Conservation (phyloP, 768 basidiomycete genomes). For the Phylloporus sp. region DNA sequence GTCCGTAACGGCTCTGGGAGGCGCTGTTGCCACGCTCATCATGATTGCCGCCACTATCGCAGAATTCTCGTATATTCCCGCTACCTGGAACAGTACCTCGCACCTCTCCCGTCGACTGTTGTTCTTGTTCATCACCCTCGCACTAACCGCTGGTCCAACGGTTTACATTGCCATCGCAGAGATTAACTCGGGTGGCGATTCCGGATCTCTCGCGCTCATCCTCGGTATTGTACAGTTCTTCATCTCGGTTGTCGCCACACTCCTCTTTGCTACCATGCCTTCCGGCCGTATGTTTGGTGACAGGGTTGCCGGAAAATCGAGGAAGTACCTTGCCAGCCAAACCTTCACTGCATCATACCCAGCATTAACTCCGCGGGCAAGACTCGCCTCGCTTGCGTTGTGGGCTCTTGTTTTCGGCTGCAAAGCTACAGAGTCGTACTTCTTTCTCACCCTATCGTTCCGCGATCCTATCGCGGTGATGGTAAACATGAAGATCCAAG, state of each 20-base stretch:
- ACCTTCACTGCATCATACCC: conserved; percentile 98
- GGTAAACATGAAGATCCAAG: conserved; percentile 94
- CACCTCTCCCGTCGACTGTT: conserved; percentile 89
- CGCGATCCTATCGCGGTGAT: conserved; percentile 89
- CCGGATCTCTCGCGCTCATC: conserved; percentile 78
- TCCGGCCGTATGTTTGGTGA: conserved; percentile 99
- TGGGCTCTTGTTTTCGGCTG: conserved; percentile 95
- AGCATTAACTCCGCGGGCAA: conserved; percentile 50
- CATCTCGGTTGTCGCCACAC: conserved; percentile 80
- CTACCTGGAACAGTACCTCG: conserved; percentile 98
- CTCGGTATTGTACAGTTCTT: conserved; percentile 96
- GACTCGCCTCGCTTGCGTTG: conserved; percentile 73
- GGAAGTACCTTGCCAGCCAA: conserved; percentile 97
- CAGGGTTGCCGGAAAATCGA: conserved; percentile 87
- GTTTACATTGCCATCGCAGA: conserved; percentile 91
- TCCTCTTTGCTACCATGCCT: conserved; percentile 88
- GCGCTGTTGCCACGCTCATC: conserved; percentile 92
- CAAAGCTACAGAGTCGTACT: conserved; percentile 97
- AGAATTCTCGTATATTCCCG: conserved; percentile 97
- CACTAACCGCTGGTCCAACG: conserved; percentile 86
- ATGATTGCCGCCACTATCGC: conserved; percentile 93
- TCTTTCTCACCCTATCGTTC: conserved; percentile 95
- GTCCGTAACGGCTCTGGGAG: conserved; percentile 92
- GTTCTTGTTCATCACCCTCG: conserved; percentile 88
- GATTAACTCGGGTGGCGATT: conserved; percentile 46